Base-by-base conservation (phyloP, 805 yeast genomes). In the Debaryomyces prosopidis region DNA sequence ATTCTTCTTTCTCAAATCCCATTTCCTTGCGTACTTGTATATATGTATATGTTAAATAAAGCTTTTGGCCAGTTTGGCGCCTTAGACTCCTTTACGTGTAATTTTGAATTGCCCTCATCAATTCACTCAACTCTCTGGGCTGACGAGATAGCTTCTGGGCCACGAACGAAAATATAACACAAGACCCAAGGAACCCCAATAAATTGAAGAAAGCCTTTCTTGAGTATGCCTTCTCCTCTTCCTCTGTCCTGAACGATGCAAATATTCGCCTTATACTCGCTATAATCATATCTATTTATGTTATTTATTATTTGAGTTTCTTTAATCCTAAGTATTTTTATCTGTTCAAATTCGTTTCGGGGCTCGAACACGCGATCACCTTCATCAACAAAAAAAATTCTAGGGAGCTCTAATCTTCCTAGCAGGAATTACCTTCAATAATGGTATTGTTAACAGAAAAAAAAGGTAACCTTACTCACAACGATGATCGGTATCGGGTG, bases 171-270 rank as follows among this genome's bases (percentile, higher is more conserved):
- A 89, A 89, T 28, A 84, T 67, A 11, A 87, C 91, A 60, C 96
- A 87, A 14, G 90, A 79, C 0, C 92, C 89, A 12, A 89, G 63
- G 54, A 87, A 89, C 12, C 96, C 96, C 23, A 89, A 69, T 23
- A 89, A 74, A 50, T 88, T 82, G 67, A 84, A 85, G 58, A 85
- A 85, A 1, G 96, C 96, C 50, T 78, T 75, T 39, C 96, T 70
- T 0, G 96, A 87, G 54, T 81, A 85, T 42, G 74, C 69, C 41
- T 91, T 69, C 61, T 89, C 96, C 55, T 89, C 96, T 53, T 89
- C 95, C 50, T 88, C 96, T 2, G 94, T 80, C 15, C 96, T 68
- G 58, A 89, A 88, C 4, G 94, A 85, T 17, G 90, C 82, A 59
- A 89, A 89, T 36, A 89, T 84, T 46, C 88, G 71, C 39, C 96